These are phyloP conservation scores for Raddia guianensis DNA, from an alignment of 176 grass and related monocot genomes.

Conservation along the genomic window DNA sequence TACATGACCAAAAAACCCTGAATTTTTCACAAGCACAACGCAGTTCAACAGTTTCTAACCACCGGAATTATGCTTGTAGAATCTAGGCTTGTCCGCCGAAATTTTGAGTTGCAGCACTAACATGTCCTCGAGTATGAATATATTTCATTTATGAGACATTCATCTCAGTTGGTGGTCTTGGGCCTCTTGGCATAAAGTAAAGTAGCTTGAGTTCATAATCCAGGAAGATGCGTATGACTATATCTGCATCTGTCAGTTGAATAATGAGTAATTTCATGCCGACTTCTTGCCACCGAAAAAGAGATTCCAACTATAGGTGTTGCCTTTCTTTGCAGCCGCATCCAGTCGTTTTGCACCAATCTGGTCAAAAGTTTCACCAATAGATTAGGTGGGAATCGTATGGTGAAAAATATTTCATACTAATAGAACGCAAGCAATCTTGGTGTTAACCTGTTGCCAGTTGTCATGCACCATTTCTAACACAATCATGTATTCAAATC, in stretches of 20 bases:
- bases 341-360: conserved; percentile 83
- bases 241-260: background rate
- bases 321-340: conserved; percentile 70
- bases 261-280: conserved; percentile 13
- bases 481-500: background rate
- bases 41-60: too few relatives aligned
- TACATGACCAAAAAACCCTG: too few relatives aligned
- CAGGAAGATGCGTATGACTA: background rate
- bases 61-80: too few relatives aligned
- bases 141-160: conserved; percentile 2
- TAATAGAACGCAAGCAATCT: background rate
- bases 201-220: background rate
- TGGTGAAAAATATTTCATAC: background rate
- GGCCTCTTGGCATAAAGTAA: background rate
- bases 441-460: background rate
- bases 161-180: background rate
- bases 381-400: background rate
- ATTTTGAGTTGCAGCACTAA: background rate
- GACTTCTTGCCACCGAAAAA: conserved; percentile 81
- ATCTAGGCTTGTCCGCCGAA: background rate
- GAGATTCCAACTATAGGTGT: conserved; percentile 73
- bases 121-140: background rate
- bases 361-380: conserved; percentile 33
- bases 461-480: conserved; percentile 1
- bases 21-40: too few relatives aligned